These are phyloP conservation scores for Botryobasidium botryosum DNA, from an alignment of 768 basidiomycete species.

Conservation along the genomic window DNA sequence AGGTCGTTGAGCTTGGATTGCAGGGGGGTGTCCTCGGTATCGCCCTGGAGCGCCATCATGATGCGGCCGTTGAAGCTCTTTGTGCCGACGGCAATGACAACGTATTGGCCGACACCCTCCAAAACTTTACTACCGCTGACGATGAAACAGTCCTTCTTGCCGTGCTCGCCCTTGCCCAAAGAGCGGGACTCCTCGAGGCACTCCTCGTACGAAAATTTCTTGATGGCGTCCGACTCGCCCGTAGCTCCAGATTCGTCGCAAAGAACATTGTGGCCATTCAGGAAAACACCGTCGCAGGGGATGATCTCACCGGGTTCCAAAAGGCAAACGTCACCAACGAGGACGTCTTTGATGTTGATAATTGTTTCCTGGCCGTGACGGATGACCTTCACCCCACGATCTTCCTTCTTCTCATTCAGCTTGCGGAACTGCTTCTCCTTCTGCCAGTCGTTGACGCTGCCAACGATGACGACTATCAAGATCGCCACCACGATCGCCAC, in stretches of 20 bases:
- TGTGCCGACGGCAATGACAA: conserved; percentile 81
- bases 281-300: conserved; percentile 90
- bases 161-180: conserved; percentile 16
- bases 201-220: conserved; percentile 65
- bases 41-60: conserved; percentile 88
- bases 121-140: conserved; percentile 84
- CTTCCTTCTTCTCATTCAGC: conserved; percentile 91
- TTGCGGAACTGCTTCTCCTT: conserved; percentile 91
- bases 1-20: conserved; percentile 85
- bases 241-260: conserved; percentile 96
- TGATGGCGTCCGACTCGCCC: conserved; percentile 91
- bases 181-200: conserved; percentile 36
- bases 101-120: conserved; percentile 86
- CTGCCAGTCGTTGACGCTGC: conserved; percentile 94
- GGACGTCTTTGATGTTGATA: conserved; percentile 77
- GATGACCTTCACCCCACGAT: conserved; percentile 73
- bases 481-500: conserved; percentile 34
- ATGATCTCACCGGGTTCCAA: conserved; percentile 92
- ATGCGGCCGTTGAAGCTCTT: conserved; percentile 93
- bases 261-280: conserved; percentile 80
- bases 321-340: conserved; percentile 85
- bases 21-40: conserved; percentile 78
- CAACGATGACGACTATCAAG: conserved; percentile 48
- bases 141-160: conserved; percentile 81
- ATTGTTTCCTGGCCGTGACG: conserved; percentile 51